These are phyloP conservation scores for Vaccinium myrtillus DNA, from an alignment of 148 eudicot genomes.

Conservation along the genomic window DNA sequence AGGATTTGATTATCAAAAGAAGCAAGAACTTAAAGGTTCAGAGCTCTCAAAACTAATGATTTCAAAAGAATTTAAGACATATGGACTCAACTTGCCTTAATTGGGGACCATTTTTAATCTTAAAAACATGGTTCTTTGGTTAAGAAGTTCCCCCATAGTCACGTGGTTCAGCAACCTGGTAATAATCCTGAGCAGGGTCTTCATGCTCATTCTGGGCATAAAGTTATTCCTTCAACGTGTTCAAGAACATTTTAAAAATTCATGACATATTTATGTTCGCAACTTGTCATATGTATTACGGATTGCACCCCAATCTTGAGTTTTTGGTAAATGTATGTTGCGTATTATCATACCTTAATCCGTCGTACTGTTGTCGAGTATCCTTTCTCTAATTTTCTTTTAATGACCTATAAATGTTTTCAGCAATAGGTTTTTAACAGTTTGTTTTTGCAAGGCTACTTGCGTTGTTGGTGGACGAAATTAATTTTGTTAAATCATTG, in stretches of 20 bases:
- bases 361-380: not conserved
- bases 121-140: slow-evolving; percentile 3
- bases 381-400: not conserved
- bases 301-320: not conserved
- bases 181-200: not conserved
- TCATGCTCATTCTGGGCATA: not conserved
- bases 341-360: not conserved
- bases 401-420: not conserved
- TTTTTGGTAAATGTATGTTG: not conserved
- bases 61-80: not conserved
- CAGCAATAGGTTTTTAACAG: not conserved
- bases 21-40: not conserved
- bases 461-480: not conserved
- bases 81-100: not conserved
- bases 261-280: not conserved
- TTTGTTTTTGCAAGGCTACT: not conserved
- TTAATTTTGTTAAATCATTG: not conserved
- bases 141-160: not conserved
- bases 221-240: not conserved
- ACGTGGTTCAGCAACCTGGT: not conserved
- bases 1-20: not conserved
- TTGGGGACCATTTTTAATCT: not conserved
- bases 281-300: not conserved
- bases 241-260: not conserved
- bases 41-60: not conserved